phyloP scores from a whole-genome alignment of 176 grass and related monocot genomes.

The Avena eriantha region DNA sequence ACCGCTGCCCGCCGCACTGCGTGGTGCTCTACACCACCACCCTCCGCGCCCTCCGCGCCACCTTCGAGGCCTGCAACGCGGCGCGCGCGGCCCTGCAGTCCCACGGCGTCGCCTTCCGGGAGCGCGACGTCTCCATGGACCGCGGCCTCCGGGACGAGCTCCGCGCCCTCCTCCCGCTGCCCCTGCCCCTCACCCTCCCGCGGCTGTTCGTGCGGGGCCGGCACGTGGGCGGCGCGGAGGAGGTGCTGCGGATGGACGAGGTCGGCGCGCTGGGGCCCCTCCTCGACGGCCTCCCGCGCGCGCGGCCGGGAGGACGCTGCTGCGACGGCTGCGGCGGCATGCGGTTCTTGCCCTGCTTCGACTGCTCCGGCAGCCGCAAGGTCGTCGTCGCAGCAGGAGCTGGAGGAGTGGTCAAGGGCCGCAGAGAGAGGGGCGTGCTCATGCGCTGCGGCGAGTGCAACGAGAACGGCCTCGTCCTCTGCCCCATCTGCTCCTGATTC shows the following conservation, averaged over 20 bases:
- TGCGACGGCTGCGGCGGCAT: conserved; percentile 84
- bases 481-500: conserved; percentile 69
- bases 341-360: conserved; percentile 78
- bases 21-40: conserved; percentile 27
- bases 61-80: conserved; percentile 74
- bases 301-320: background rate
- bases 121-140: conserved; percentile 95
- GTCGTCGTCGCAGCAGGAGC: conserved; percentile 65
- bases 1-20: background rate
- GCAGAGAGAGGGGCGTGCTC: conserved; percentile 46
- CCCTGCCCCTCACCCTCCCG: conserved; percentile 68
- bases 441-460: conserved; percentile 80
- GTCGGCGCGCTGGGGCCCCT: conserved; percentile 62
- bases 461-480: conserved; percentile 95
- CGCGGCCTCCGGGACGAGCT: conserved; percentile 72
- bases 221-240: conserved; percentile 70
- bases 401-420: background rate
- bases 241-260: conserved; percentile 79
- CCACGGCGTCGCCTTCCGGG: conserved; percentile 72
- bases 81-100: conserved; percentile 77
- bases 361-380: conserved; percentile 81
- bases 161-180: conserved; percentile 57
- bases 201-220: conserved; percentile 69
- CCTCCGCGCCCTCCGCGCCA: conserved; percentile 54
- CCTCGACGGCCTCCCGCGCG: conserved; percentile 58